These are phyloP conservation scores for Blastobotrys mokoenaii DNA, from an alignment of 805 yeast species.

Conservation along the genomic window DNA sequence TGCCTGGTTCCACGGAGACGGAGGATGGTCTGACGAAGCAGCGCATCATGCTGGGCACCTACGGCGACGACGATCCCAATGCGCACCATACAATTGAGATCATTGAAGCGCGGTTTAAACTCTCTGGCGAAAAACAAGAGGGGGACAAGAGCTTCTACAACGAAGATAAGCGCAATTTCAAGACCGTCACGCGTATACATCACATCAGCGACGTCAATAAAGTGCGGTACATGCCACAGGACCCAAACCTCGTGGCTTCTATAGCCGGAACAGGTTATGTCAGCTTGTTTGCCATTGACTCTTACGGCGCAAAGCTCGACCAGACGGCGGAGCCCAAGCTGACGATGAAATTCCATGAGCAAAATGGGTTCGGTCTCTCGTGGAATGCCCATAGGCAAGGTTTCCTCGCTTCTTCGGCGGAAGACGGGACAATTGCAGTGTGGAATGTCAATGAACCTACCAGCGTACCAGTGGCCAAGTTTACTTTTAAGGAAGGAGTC, in stretches of 20 bases:
- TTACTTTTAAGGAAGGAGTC: constrained; percentile 40
- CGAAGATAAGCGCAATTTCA: not conserved
- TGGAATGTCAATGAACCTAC: constrained; percentile 44
- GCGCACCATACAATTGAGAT: not conserved
- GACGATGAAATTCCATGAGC: constrained; percentile 34
- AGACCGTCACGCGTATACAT: constrained; percentile 41
- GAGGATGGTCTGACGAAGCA: constrained; percentile 23
- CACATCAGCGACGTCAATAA: constrained; percentile 64
- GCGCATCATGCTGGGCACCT: constrained; percentile 49
- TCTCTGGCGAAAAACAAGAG: constrained; percentile 30
- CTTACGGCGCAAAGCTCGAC: constrained; percentile 7
- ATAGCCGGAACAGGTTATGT: constrained; percentile 37
- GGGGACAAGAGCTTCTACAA: constrained; percentile 15
- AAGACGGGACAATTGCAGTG: constrained; percentile 57
- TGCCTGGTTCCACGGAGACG: constrained; percentile 35
- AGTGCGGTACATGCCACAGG: constrained; percentile 45
- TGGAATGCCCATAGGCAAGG: constrained; percentile 45
- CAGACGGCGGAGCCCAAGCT: constrained; percentile 9
- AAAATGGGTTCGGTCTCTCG: constrained; percentile 63
- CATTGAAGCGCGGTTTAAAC: not conserved
- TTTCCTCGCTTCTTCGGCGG: constrained; percentile 53
- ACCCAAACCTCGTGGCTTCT: constrained; percentile 42
- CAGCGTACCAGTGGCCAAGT: constrained; percentile 33
- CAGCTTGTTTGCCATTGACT: constrained; percentile 21
- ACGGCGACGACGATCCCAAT: constrained; percentile 11